Percentiles rank a stretch among this genome's conserved stretches.
These are phyloP conservation scores for Macrolepiota albuminosa DNA, from an alignment of 768 basidiomycete genomes.

Conservation along the genomic window DNA sequence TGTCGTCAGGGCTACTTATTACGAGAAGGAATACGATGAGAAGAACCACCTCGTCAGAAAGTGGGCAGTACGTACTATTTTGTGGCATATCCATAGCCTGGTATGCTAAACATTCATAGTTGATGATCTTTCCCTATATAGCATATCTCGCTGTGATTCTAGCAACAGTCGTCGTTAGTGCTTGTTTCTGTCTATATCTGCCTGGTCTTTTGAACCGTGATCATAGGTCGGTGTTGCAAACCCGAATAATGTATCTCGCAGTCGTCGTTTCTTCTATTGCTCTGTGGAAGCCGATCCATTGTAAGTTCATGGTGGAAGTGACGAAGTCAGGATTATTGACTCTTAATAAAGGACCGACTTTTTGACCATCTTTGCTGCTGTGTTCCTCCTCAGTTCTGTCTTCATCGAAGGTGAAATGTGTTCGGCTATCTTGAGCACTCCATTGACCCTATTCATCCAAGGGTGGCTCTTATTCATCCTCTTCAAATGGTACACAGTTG, in stretches of 20 bases:
- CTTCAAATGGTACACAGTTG: constrained; percentile 26
- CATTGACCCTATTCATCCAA: constrained; percentile 11
- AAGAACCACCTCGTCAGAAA: constrained; percentile 28
- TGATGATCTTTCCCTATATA: constrained; percentile 38
- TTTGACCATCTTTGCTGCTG: constrained; percentile 33
- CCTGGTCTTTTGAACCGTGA: not conserved
- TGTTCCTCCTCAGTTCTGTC: constrained; percentile 33
- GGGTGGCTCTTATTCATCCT: constrained; percentile 38
- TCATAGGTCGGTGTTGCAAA: constrained; percentile 33
- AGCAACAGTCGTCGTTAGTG: constrained; percentile 36
- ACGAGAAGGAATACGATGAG: constrained; percentile 26
- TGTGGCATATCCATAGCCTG: not conserved
- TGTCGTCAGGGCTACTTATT: constrained; percentile 31
- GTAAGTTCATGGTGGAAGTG: constrained; percentile 20
- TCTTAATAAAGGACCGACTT: constrained; percentile 32
- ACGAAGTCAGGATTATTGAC: not conserved
- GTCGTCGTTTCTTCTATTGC: constrained; percentile 48
- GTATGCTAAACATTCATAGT: constrained; percentile 19
- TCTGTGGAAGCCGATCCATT: constrained; percentile 33
- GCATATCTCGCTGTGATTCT: constrained; percentile 33
- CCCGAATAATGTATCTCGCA: constrained; percentile 34
- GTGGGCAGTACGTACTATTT: constrained; percentile 29
- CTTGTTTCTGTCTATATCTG: not conserved
- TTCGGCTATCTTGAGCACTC: not conserved
- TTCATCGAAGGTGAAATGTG: constrained; percentile 31